These are phyloP conservation scores for Globisporangium rhizosaccharum DNA, from an alignment of 352 stramenopile genomes.

Conservation along the genomic window DNA sequence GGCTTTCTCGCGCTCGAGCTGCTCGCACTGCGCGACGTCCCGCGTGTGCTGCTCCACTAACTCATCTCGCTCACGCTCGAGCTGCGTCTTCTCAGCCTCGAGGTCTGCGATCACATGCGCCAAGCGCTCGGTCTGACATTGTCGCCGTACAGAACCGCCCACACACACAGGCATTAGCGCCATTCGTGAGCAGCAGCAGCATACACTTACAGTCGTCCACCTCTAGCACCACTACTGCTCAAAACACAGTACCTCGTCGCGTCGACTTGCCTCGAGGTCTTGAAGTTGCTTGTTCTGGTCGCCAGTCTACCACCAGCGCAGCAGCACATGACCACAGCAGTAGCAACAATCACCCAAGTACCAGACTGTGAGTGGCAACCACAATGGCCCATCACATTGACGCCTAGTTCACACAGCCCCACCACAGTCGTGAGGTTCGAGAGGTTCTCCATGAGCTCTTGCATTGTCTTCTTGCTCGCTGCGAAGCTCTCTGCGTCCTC, in stretches of 20 bases:
- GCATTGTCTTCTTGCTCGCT: conserved; percentile 50
- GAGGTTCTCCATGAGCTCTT: conserved; percentile 62
- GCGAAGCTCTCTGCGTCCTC: conserved; percentile 28
- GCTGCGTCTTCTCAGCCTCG: conserved; percentile 29
- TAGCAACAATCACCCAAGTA: not conserved
- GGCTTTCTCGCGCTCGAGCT: conserved; percentile 53
- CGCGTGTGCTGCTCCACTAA: conserved; percentile 36
- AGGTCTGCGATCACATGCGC: conserved; percentile 27
- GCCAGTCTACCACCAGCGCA: conserved; percentile 26
- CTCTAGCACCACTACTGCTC: too few relatives aligned
- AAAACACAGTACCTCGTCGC: conserved; percentile 30
- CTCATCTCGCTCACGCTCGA: conserved; percentile 35
- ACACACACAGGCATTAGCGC: not conserved
- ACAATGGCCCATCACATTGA: not conserved
- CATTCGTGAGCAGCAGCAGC: not conserved
- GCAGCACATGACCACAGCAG: not conserved
- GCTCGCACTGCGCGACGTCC: conserved; percentile 41
- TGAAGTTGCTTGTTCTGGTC: conserved; percentile 66
- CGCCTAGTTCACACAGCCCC: conserved; percentile 6
- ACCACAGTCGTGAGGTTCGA: conserved; percentile 58
- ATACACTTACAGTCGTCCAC: not conserved
- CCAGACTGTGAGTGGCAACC: not conserved
- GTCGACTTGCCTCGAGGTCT: conserved; percentile 36
- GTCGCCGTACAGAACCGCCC: not conserved
- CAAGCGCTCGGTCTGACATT: conserved; percentile 23